Base-by-base conservation (phyloP, 768 basidiomycete genomes). In the Lactarius vividus region DNA sequence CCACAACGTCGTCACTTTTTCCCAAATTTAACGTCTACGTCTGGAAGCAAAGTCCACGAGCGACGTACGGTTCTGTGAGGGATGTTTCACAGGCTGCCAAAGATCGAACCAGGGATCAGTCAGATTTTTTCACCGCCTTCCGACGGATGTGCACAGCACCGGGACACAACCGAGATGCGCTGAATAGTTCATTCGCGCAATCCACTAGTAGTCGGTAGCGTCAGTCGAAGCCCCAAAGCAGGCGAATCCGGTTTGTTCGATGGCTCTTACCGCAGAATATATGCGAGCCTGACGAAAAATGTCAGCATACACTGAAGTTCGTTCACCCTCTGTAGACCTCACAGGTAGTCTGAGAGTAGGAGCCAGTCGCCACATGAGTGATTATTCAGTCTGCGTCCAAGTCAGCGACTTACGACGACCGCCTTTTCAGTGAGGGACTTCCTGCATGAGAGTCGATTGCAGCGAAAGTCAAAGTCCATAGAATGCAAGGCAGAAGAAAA, bases 101-200 rank as follows among this genome's bases (percentile, higher is more conserved):
- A 40, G 57, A 26, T 0, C 53, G 20, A 9, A 57, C 35, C 49
- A n/a, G 49, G 42, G 7, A 18, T 61, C 4, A 42, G 57, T 20
- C 49, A 70, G 39, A 64, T 57, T 61, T 26, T 31, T 67, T 28
- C 16, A 35, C 59, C 26, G 59, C 42, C 9, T 18, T 52, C 42
- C 11, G 39, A 16, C 31, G 28, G 15, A 28, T 8, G 56, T 46
- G 15, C n/a, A 39, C 37, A 11, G 37, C 72, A 85, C 91, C 92
- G 71, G 92, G 92, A 73, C 92, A 94, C 39, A 92, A 80, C 52
- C 90, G 84, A 11, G 91, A 83, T 8, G 85, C 79, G 68, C 85
- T 89, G 76, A 94, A 94, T 33, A 92, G 74, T 72, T 92, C 89
- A 72, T 91, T 92, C 29, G 92, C 92, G 73, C 92, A 94, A 31